Evolutionary conservation across 805 yeast genomes (phyloP).

Genomic region (Torulaspora delbrueckii): DNA sequence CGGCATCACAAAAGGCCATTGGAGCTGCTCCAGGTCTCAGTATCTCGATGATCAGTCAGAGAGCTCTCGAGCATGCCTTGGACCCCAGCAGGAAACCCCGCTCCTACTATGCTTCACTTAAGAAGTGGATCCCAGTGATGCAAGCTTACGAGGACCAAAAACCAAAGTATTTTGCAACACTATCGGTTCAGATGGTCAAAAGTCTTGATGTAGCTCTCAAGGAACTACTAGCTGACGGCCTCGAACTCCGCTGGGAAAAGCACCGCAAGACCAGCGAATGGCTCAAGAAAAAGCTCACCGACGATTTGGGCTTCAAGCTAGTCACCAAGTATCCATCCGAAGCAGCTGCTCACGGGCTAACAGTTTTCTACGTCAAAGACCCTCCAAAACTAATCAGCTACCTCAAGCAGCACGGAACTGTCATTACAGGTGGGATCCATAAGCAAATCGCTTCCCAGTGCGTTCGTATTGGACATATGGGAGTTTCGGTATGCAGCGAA

Average conservation of each 20-base stretch:
- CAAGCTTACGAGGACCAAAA: slow-evolving; percentile 74
- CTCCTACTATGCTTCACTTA: slow-evolving; percentile 53
- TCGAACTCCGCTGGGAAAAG: slow-evolving; percentile 57
- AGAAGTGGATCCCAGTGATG: slow-evolving; percentile 87
- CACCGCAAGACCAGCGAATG: slow-evolving; percentile 59
- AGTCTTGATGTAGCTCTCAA: slow-evolving; percentile 73
- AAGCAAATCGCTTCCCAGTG: slow-evolving; percentile 73
- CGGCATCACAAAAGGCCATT: slow-evolving; percentile 93
- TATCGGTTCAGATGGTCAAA: slow-evolving; percentile 82
- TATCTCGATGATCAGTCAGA: slow-evolving; percentile 64
- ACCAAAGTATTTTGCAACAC: slow-evolving; percentile 87
- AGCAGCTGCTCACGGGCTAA: slow-evolving; percentile 80
- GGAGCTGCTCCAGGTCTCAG: slow-evolving; percentile 94
- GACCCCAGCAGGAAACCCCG: slow-evolving; percentile 34
- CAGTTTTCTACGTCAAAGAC: slow-evolving; percentile 70
- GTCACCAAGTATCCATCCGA: slow-evolving; percentile 48
- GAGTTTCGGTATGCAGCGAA: slow-evolving; percentile 61
- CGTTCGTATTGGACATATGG: slow-evolving; percentile 97
- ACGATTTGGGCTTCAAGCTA: slow-evolving; percentile 58
- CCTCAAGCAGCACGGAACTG: slow-evolving; percentile 59
- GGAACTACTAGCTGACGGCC: slow-evolving; percentile 54
- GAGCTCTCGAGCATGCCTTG: slow-evolving; percentile 64
- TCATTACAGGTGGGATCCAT: slow-evolving; percentile 88
- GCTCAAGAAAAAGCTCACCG: slow-evolving; percentile 55
- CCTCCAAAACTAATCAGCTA: slow-evolving; percentile 59